A percentile compares a stretch with the other conserved stretches of the same genome.
phyloP scores from a whole-genome alignment of 441 rosid species.

The Syzygium malaccense region DNA sequence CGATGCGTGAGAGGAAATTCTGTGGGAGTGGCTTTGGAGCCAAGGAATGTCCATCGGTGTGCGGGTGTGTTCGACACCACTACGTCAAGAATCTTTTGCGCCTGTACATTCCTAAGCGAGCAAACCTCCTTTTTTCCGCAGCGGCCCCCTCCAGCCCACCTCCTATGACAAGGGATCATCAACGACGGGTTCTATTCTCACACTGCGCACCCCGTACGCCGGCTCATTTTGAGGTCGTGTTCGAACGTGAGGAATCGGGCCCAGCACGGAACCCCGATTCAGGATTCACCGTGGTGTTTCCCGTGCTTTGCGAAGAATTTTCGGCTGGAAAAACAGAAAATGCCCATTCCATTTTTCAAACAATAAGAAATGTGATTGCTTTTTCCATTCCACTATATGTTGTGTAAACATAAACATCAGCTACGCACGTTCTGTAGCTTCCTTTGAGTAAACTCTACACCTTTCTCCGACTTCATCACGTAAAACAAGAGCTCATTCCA shows the following conservation, averaged over 20 bases:
- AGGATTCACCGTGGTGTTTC: background rate
- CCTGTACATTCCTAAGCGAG: background rate
- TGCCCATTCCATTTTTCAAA: background rate
- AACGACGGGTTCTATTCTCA: no score
- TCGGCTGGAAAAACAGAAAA: background rate
- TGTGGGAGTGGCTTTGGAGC: background rate
- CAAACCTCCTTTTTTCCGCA: background rate
- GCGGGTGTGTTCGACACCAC: background rate
- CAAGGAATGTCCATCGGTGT: background rate
- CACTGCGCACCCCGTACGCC: background rate
- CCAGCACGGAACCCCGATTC: background rate
- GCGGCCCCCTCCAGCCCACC: background rate
- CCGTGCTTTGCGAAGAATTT: background rate
- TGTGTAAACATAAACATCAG: background rate
- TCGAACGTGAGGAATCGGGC: background rate
- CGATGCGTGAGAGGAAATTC: no score
- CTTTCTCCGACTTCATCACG: background rate
- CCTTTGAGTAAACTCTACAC: background rate
- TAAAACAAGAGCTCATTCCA: slow-evolving; percentile 4
- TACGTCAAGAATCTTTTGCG: background rate
- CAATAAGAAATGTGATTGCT: background rate
- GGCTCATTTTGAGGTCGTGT: background rate
- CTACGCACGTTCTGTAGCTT: background rate
- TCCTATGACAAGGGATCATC: no score
- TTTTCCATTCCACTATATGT: background rate